Conservation (phyloP, 257 asterid genomes). For the Solanum clarkiae region DNA sequence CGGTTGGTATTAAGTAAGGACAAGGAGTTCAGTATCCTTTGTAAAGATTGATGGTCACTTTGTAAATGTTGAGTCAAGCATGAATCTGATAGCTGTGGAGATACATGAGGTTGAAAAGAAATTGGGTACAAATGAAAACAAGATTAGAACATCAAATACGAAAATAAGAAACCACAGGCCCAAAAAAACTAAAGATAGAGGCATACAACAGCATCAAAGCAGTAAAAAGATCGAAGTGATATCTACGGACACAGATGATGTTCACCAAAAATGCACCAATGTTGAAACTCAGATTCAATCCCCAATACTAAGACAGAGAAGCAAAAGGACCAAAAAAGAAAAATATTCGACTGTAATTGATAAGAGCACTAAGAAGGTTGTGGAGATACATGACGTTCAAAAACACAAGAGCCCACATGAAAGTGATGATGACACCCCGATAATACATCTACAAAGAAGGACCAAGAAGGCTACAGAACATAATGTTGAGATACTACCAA, state of each 20-base stretch:
- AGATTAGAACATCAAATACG: neutral
- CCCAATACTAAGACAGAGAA: neutral
- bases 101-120: neutral
- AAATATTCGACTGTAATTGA: too few relatives aligned
- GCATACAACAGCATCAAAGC: too few relatives aligned
- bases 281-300: neutral
- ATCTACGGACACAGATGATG: too few relatives aligned
- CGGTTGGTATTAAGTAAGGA: neutral
- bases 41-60: neutral
- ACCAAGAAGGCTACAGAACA: too few relatives aligned
- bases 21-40: neutral
- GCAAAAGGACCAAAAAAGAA: neutral
- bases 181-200: too few relatives aligned
- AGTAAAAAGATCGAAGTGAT: too few relatives aligned
- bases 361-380: too few relatives aligned
- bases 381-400: neutral
- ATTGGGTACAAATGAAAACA: neutral
- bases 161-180: neutral
- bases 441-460: neutral
- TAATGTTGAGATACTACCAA: neutral
- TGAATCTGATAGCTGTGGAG: neutral
- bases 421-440: neutral
- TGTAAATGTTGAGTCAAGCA: neutral
- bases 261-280: too few relatives aligned
- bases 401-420: neutral